Conservation (phyloP, 805 yeast species). For the Scheffersomyces lignosus region DNA sequence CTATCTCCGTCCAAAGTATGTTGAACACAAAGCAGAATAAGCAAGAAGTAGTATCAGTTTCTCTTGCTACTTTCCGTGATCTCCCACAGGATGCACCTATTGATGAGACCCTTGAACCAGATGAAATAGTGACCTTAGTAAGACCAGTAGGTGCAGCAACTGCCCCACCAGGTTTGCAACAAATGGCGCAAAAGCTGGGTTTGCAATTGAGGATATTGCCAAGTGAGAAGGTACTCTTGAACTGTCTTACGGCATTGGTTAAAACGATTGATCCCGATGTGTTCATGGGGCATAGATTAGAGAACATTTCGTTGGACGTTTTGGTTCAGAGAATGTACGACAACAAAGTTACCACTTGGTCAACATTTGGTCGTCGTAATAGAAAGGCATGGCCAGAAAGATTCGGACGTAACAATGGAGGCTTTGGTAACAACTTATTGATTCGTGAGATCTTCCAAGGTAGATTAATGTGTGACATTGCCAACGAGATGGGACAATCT, state of each 20-base stretch:
- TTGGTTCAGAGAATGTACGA: slow-evolving; percentile 80
- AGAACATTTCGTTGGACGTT: slow-evolving; percentile 74
- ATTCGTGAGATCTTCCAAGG: slow-evolving; percentile 79
- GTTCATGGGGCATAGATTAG: slow-evolving; percentile 83
- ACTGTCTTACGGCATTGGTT: slow-evolving; percentile 70
- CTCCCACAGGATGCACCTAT: slow-evolving; percentile 76
- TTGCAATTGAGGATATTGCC: slow-evolving; percentile 59
- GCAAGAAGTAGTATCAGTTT: slow-evolving; percentile 86
- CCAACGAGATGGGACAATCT: slow-evolving; percentile 93
- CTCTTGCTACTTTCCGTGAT: slow-evolving; percentile 68
- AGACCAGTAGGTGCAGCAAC: slow-evolving; percentile 69
- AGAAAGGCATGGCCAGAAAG: slow-evolving; percentile 77
- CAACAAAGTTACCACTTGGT: slow-evolving; percentile 71
- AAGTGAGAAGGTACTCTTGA: slow-evolving; percentile 72
- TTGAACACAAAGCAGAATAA: slow-evolving; percentile 71
- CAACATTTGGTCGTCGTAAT: slow-evolving; percentile 78
- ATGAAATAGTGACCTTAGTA: slow-evolving; percentile 66
- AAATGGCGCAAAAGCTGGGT: slow-evolving; percentile 55
- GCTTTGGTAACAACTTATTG: slow-evolving; percentile 48
- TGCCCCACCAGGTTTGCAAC: slow-evolving; percentile 76
- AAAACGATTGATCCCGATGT: slow-evolving; percentile 87
- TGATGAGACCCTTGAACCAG: slow-evolving; percentile 59
- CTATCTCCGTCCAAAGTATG: slow-evolving; percentile 77
- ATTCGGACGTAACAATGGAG: slow-evolving; percentile 54
- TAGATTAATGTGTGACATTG: slow-evolving; percentile 85